Percentiles rank a stretch among this genome's conserved stretches.
phyloP scores from a whole-genome alignment of 1,284 basidiomycete species.

The Cystobasidiaceae sp. region DNA sequence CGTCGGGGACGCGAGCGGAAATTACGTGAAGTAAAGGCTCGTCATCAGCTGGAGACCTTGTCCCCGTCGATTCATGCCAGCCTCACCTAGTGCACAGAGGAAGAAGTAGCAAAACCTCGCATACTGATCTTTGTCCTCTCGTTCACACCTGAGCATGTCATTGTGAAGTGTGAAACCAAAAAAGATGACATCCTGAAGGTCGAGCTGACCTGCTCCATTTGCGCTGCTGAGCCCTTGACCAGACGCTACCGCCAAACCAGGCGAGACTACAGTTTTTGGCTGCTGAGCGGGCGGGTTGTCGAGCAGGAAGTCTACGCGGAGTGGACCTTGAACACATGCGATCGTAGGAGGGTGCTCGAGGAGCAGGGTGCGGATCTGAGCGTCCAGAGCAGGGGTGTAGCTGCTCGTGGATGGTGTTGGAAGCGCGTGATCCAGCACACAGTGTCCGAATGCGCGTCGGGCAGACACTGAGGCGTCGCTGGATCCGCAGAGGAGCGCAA shows the following conservation, averaged over 20 bases:
- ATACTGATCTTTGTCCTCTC: slow-evolving; percentile 23
- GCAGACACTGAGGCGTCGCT: not conserved
- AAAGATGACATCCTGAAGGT: slow-evolving; percentile 10
- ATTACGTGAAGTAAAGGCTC: not conserved
- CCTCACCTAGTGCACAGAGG: slow-evolving; percentile 13
- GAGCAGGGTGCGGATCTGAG: not conserved
- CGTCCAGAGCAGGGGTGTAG: slow-evolving; percentile 4
- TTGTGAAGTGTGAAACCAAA: slow-evolving; percentile 27
- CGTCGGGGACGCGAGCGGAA: no score
- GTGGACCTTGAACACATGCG: slow-evolving; percentile 1
- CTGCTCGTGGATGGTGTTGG: not conserved
- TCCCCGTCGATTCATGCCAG: no score
- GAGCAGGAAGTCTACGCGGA: not conserved
- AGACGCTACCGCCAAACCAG: no score
- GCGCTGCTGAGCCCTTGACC: no score
- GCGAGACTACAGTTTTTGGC: no score
- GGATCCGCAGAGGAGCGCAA: not conserved
- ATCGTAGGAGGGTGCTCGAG: not conserved
- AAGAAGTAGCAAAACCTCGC: slow-evolving; percentile 10
- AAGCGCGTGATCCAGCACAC: slow-evolving; percentile 6
- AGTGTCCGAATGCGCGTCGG: slow-evolving; percentile 1
- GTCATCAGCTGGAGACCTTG: not conserved
- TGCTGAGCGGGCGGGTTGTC: no score
- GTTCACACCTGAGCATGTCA: slow-evolving; percentile 11
- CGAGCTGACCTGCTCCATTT: no score